Base-by-base conservation (phyloP, 1,139 yeast genomes). In the Yamadazyma atlantica region DNA sequence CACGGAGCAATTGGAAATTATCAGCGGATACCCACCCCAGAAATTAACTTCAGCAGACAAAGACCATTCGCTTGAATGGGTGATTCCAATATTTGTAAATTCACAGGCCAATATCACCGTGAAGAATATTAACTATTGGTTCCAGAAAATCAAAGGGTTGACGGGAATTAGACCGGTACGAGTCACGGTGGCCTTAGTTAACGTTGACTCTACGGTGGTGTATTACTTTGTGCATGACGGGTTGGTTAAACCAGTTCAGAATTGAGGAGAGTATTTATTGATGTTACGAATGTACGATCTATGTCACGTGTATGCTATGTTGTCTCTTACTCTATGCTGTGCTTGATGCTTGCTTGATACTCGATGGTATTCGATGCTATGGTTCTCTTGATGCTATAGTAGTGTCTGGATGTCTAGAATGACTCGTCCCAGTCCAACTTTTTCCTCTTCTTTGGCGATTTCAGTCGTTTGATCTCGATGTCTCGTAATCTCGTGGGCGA, bases 151-250 rank as follows among this genome's bases (percentile, higher is more conserved):
- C 10, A 46, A 44, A 10, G 22, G 33, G 4, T 21, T 53, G 4
- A 21, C 33, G 4, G 40, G 42, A 10, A 23, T 14, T 2, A 53
- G 67, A 39, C 75, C 69, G 0, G 53, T 52, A 16, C 57, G 82
- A 35, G 39, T 83, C 2, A 63, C 81, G 0, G 57, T 81, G 54
- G 88, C 78, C 0, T 62, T 83, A 44, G 68, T 76, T 7, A 78
- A 81, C 39, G 69, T 70, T 38, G 90, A 83, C 54, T 82, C 85
- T 0, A 80, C 88, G 0, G 70, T 84, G 3, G 84, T 82, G 4
- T 84, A 81, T 50, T 83, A 83, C 51, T 72, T 78, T 49, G 69
- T 82, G 27, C 75, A 81, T 51, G 74, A 75, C 43, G 89, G 87
- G 0, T 63, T 82, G 13, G 75, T 71, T 8, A 75, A 73, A 53